Conservation (phyloP, 2,329 filamentous ascomycete genomes). For the Ascochyta lentis region DNA sequence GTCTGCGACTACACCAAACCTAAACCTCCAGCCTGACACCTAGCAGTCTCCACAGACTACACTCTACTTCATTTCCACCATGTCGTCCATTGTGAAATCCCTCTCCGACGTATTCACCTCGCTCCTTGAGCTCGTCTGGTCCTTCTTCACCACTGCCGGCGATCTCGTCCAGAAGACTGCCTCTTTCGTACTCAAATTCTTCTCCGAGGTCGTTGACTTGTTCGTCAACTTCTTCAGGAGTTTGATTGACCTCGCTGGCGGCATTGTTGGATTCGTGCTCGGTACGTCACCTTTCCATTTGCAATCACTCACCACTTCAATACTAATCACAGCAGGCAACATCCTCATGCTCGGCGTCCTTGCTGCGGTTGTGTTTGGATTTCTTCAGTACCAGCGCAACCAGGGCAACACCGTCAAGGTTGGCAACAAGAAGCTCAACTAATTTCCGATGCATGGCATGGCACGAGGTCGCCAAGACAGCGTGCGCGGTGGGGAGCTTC, state of each 20-base stretch:
- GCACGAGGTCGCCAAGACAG: neutral
- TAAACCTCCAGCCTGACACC: neutral
- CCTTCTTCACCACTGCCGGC: conserved; percentile 45
- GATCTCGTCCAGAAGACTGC: conserved; percentile 40
- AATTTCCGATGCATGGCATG: neutral
- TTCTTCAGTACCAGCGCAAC: conserved; percentile 46
- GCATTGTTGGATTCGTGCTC: conserved; percentile 42
- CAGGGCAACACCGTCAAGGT: conserved; percentile 45
- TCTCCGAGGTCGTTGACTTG: conserved; percentile 36
- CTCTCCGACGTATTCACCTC: conserved; percentile 42
- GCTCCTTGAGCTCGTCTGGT: conserved; percentile 43
- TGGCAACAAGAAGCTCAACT: conserved; percentile 49
- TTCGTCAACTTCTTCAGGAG: conserved; percentile 44
- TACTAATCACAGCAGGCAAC: conserved; percentile 32
- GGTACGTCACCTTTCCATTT: conserved; percentile 26
- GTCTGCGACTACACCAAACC: neutral
- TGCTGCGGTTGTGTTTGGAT: conserved; percentile 41
- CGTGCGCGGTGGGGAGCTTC: neutral
- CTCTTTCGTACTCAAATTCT: conserved; percentile 38
- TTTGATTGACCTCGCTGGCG: conserved; percentile 43
- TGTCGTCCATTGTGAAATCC: conserved; percentile 45
- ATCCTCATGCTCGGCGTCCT: conserved; percentile 45
- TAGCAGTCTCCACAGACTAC: neutral
- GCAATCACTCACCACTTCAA: neutral
- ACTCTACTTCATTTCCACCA: conserved; percentile 14